Evolutionary conservation across 148 eudicot genomes (phyloP).

Genomic region (Cornus suecica): DNA sequence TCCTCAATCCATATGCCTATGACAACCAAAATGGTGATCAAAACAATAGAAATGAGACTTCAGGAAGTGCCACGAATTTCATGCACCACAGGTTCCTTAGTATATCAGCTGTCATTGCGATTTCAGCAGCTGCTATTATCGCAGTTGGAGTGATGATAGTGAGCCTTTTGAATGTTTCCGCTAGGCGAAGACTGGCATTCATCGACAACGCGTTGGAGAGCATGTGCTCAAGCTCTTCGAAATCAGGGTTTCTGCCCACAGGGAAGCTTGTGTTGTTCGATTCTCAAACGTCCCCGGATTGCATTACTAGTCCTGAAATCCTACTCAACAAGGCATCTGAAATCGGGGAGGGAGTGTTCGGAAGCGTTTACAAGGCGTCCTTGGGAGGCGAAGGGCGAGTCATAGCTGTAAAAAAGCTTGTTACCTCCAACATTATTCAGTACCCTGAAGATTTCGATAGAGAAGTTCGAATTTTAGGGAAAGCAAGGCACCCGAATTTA

Average conservation of each 20-base stretch:
- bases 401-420: constrained; percentile 72
- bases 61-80: constrained; percentile 5
- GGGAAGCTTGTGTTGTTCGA: constrained; percentile 81
- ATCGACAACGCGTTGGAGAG: constrained; percentile 72
- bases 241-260: constrained; percentile 52
- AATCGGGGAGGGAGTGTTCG: constrained; percentile 75
- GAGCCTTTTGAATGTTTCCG: constrained; percentile 63
- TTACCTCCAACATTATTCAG: constrained; percentile 54
- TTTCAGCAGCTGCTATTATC: constrained; percentile 71
- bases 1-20: constrained; percentile 66
- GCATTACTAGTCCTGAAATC: constrained; percentile 53
- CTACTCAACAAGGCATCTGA: constrained; percentile 59
- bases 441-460: constrained; percentile 78
- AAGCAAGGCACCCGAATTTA: constrained; percentile 70
- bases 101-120: constrained; percentile 71
- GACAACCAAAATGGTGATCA: constrained; percentile 45
- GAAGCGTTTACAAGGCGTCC: constrained; percentile 69
- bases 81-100: constrained; percentile 67
- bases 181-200: constrained; percentile 55
- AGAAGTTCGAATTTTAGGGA: constrained; percentile 67
- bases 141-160: constrained; percentile 63
- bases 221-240: constrained; percentile 70
- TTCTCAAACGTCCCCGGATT: constrained; percentile 48
- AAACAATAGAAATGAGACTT: constrained; percentile 8
- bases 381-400: constrained; percentile 47